Evolutionary conservation across 2,329 filamentous ascomycete genomes (phyloP).

Genomic region (Coleophoma eucalyptorum): DNA sequence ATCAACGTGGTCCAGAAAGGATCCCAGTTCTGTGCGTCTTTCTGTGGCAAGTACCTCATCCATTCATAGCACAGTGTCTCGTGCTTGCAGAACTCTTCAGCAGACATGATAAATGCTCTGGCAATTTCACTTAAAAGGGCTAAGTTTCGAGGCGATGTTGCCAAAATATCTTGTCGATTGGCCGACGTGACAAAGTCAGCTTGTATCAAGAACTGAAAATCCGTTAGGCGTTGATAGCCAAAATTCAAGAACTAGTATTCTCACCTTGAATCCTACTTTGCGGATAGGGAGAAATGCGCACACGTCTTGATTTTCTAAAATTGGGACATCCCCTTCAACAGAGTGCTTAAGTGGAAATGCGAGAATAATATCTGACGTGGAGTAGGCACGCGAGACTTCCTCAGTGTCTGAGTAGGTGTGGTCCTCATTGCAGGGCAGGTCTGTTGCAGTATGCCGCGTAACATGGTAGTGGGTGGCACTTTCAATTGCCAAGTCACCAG

Average conservation of each 20-base stretch:
- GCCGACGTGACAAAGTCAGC: constrained; percentile 45
- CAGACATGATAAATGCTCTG: constrained; percentile 33
- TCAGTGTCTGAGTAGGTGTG: no score
- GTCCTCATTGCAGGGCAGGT: constrained; percentile 3
- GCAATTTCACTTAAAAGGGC: constrained; percentile 32
- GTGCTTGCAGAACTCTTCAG: constrained; percentile 35
- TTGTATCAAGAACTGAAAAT: constrained; percentile 41
- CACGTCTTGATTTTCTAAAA: constrained; percentile 6
- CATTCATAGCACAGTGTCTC: constrained; percentile 35
- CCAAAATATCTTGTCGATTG: constrained; percentile 36
- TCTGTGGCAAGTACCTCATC: constrained; percentile 39
- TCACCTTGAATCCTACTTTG: constrained; percentile 14
- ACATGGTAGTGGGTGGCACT: neutral
- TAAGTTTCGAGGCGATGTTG: constrained; percentile 33
- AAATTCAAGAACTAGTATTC: neutral
- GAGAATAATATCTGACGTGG: constrained; percentile 10
- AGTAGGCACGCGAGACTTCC: neutral
- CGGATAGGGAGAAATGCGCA: constrained; percentile 19
- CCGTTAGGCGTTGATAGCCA: neutral
- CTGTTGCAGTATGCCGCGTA: constrained; percentile 4
- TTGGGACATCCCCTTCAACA: neutral
- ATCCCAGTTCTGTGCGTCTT: constrained; percentile 3
- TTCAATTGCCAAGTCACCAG: neutral
- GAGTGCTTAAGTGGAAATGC: constrained; percentile 18
- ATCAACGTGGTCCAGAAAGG: constrained; percentile 1